Evolutionary conservation across 2,329 filamentous ascomycete genomes (phyloP).

Genomic region (Stemphylium lycopersici): DNA sequence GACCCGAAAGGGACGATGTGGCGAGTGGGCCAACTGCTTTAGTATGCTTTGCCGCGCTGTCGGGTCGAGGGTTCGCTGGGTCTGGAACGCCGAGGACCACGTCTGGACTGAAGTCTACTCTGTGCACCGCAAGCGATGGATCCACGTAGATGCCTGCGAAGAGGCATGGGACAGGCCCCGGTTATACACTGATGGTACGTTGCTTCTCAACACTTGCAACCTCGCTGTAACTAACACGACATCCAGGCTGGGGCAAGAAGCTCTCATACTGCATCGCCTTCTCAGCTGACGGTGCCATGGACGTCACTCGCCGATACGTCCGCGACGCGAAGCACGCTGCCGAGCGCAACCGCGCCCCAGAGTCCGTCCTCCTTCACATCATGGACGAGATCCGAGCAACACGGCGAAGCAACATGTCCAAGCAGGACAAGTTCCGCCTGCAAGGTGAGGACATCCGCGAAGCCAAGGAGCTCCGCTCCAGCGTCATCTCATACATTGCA

Average conservation of each 20-base stretch:
- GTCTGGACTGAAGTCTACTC: slow-evolving; percentile 99
- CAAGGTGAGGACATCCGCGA: slow-evolving; percentile 81
- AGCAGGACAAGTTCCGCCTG: slow-evolving; percentile 81
- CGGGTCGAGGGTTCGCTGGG: slow-evolving; percentile 89
- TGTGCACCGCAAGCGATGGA: slow-evolving; percentile 88
- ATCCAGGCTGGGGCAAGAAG: slow-evolving; percentile 84
- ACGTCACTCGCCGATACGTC: slow-evolving; percentile 71
- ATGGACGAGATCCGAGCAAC: slow-evolving; percentile 88
- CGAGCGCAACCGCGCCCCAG: slow-evolving; percentile 80
- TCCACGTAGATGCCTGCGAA: slow-evolving; percentile 96
- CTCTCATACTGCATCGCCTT: slow-evolving; percentile 98
- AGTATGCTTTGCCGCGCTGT: slow-evolving; percentile 96
- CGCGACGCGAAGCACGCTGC: slow-evolving; percentile 74
- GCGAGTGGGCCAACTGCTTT: slow-evolving; percentile 99
- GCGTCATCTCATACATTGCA: slow-evolving; percentile 75
- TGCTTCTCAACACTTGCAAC: not conserved
- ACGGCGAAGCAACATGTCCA: slow-evolving; percentile 81
- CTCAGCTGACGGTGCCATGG: slow-evolving; percentile 79
- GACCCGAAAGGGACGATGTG: slow-evolving; percentile 82
- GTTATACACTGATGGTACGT: slow-evolving; percentile 81
- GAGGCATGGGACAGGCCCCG: slow-evolving; percentile 94
- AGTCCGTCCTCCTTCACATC: slow-evolving; percentile 89
- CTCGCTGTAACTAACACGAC: slow-evolving; percentile 14
- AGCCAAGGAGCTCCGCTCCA: slow-evolving; percentile 74
- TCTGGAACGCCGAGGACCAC: slow-evolving; percentile 97